A percentile compares a stretch with the other conserved stretches of the same genome.
Evolutionary conservation across 1,284 basidiomycete genomes (phyloP).

Genomic region (Fomitopsis schrenkii): DNA sequence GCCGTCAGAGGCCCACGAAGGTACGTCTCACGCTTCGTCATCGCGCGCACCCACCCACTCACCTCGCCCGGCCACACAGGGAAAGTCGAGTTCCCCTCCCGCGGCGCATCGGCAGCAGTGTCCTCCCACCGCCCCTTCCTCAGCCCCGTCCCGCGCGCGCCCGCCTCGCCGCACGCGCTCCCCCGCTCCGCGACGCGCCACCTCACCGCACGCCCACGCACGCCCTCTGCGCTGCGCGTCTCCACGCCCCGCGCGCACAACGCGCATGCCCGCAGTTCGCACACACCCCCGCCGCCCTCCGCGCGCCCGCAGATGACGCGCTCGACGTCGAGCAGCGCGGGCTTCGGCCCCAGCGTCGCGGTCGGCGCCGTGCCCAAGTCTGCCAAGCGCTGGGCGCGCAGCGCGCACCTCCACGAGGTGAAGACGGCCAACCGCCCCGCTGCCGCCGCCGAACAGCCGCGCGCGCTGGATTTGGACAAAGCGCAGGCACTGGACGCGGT

Average conservation of each 20-base stretch:
- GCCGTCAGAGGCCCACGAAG: neutral
- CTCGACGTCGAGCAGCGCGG: slow-evolving; percentile 41
- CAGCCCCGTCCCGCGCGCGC: slow-evolving; percentile 7
- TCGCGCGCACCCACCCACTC: neutral
- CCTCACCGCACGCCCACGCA: slow-evolving; percentile 19
- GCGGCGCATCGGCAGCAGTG: slow-evolving; percentile 6
- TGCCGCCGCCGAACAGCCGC: too few relatives aligned
- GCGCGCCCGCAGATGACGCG: slow-evolving; percentile 36
- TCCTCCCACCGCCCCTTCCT: slow-evolving; percentile 6
- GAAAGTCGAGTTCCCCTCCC: slow-evolving; percentile 20
- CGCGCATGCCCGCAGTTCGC: slow-evolving; percentile 10
- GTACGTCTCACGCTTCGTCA: neutral
- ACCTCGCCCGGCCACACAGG: slow-evolving; percentile 6
- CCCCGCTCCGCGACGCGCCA: slow-evolving; percentile 10
- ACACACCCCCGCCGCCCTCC: slow-evolving; percentile 12
- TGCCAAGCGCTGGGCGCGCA: slow-evolving; percentile 61
- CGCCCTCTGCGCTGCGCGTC: slow-evolving; percentile 21
- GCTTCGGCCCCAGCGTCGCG: slow-evolving; percentile 23
- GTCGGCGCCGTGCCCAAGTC: slow-evolving; percentile 37
- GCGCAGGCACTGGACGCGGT: too few relatives aligned
- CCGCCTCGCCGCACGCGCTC: slow-evolving; percentile 10
- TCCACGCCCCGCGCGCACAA: slow-evolving; percentile 17
- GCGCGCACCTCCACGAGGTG: slow-evolving; percentile 71
- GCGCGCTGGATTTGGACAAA: too few relatives aligned
- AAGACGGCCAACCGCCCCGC: slow-evolving; percentile 17